A percentile compares a stretch with the other conserved stretches of the same genome.
These are phyloP conservation scores for Alternaria triticimaculans DNA, from an alignment of 2,329 filamentous ascomycete species.

Conservation along the genomic window DNA sequence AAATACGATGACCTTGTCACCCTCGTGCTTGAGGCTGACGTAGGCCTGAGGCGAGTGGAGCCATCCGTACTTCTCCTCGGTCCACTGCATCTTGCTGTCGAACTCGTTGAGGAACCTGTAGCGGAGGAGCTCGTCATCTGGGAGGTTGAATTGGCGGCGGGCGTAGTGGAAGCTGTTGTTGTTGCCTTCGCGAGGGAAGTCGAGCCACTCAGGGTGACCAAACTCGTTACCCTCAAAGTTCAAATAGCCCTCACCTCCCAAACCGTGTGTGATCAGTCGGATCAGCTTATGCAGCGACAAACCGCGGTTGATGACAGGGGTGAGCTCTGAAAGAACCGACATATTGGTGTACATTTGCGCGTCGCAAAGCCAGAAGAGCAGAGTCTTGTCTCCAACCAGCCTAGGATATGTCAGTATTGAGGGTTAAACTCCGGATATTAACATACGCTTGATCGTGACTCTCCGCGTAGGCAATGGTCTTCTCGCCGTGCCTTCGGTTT, in stretches of 20 bases:
- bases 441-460: conserved; percentile 96
- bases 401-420: conserved; percentile 55
- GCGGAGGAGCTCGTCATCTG: conserved; percentile 82
- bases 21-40: conserved; percentile 91
- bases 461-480: conserved; percentile 97
- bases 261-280: conserved; percentile 84
- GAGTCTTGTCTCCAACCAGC: conserved; percentile 92
- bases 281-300: conserved; percentile 98
- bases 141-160: conserved; percentile 89
- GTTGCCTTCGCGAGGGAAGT: conserved; percentile 94
- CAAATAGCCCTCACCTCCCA: conserved; percentile 95
- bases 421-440: background rate
- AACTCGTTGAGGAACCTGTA: conserved; percentile 95
- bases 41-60: conserved; percentile 84
- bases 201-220: conserved; percentile 97
- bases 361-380: conserved; percentile 98
- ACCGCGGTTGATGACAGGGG: conserved; percentile 85
- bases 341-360: conserved; percentile 98
- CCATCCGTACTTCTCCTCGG: conserved; percentile 91
- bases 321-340: conserved; percentile 84
- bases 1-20: conserved; percentile 94
- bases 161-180: conserved; percentile 94
- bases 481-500: conserved; percentile 93
- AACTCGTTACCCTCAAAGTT: conserved; percentile 99
- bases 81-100: conserved; percentile 87